Conservation (phyloP, 345 rosid species). For the Noccaea bulbosa region DNA sequence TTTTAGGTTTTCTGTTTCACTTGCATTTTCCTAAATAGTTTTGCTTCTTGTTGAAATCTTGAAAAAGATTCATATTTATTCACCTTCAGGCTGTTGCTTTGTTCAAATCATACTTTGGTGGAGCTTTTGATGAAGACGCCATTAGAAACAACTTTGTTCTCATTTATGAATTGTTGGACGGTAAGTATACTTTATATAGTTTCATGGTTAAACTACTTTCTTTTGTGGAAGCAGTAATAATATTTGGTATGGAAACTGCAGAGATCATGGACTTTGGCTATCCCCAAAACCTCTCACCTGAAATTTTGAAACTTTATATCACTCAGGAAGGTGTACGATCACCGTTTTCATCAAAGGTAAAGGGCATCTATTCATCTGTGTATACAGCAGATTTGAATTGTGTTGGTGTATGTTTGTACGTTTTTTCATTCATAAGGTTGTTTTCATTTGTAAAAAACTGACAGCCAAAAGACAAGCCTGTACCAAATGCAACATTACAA, state of each 20-base stretch:
- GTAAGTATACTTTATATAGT: slow-evolving; percentile 54
- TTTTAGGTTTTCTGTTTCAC: neutral
- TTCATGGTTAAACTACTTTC: neutral
- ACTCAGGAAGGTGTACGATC: slow-evolving; percentile 99
- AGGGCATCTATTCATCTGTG: slow-evolving; percentile 23
- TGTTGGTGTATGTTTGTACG: slow-evolving; percentile 14
- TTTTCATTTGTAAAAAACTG: neutral
- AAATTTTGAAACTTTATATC: slow-evolving; percentile 94
- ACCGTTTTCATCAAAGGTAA: slow-evolving; percentile 95
- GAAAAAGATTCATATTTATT: slow-evolving; percentile 1
- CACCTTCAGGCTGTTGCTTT: slow-evolving; percentile 81
- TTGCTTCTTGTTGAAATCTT: neutral
- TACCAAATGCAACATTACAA: slow-evolving; percentile 98
- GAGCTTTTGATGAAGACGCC: slow-evolving; percentile 99
- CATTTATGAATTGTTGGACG: slow-evolving; percentile 95
- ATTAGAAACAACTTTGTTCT: slow-evolving; percentile 94
- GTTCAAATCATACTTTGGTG: slow-evolving; percentile 97
- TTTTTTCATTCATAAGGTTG: slow-evolving; percentile 6
- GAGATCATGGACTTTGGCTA: slow-evolving; percentile 98
- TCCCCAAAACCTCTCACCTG: slow-evolving; percentile 97
- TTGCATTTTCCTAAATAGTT: neutral
- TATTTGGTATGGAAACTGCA: slow-evolving; percentile 45
- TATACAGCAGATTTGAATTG: neutral
- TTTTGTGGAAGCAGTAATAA: neutral
- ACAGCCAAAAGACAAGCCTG: slow-evolving; percentile 83